A percentile compares a stretch with the other conserved stretches of the same genome.
Evolutionary conservation across 257 asterid species (phyloP).

Genomic region (Solanum bulbocastanum): DNA sequence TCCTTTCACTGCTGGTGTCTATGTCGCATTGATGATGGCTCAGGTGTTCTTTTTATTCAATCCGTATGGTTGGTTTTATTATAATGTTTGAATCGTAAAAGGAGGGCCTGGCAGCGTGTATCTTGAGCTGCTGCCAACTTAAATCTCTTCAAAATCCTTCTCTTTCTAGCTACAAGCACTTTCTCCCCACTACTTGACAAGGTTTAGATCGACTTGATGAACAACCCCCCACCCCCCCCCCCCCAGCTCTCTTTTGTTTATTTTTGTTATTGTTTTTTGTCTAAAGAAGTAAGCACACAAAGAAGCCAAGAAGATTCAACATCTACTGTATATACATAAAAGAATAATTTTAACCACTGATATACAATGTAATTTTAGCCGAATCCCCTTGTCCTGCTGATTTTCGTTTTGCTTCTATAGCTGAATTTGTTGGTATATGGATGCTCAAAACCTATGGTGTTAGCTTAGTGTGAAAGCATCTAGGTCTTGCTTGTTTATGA

Average conservation of each 20-base stretch:
- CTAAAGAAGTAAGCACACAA: neutral
- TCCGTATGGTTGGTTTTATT: neutral
- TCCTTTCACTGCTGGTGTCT: constrained; percentile 95
- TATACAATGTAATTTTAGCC: neutral
- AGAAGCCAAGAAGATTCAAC: neutral
- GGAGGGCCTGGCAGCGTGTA: neutral
- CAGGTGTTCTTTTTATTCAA: constrained; percentile 35
- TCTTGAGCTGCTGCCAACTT: neutral
- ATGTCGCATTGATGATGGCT: constrained; percentile 84
- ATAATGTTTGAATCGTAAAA: neutral
- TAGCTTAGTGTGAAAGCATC: neutral
- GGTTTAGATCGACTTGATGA: neutral
- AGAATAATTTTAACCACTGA: neutral
- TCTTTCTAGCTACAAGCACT: neutral
- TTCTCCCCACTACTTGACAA: neutral
- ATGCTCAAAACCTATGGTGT: neutral
- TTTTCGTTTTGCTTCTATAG: neutral
- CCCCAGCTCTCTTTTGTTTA: neutral
- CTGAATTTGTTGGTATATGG: neutral
- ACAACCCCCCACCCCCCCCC: neutral
- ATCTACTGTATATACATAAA: neutral
- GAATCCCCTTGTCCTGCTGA: neutral
- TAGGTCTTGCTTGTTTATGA: neutral
- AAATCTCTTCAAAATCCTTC: neutral
- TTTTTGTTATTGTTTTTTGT: neutral